Evolutionary conservation across 2,329 filamentous ascomycete species (phyloP).

Genomic region (Xylaria polymorpha): DNA sequence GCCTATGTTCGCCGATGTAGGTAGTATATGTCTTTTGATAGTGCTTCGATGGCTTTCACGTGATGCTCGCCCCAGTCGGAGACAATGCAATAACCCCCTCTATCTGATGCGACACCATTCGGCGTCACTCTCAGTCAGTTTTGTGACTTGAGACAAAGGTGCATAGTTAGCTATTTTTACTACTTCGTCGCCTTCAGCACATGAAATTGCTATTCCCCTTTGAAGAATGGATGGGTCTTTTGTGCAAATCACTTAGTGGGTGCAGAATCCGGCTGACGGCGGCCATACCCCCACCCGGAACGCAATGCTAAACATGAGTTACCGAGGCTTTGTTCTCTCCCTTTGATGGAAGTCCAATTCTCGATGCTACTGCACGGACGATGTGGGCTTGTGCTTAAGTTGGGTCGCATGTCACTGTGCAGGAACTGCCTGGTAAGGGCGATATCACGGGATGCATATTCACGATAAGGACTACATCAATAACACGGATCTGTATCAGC

Average conservation of each 20-base stretch:
- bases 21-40: not conserved
- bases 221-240: not conserved
- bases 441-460: not conserved
- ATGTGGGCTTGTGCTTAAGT: not conserved
- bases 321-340: not conserved
- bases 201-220: not conserved
- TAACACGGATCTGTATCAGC: not conserved
- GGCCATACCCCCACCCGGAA: not conserved
- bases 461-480: not conserved
- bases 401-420: not conserved
- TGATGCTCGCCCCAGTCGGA: not conserved
- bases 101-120: not conserved
- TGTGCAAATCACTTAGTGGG: slow-evolving; percentile 18
- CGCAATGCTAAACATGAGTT: not conserved
- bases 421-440: not conserved
- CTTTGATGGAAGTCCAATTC: not conserved
- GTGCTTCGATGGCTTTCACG: not conserved
- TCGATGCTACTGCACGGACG: not conserved
- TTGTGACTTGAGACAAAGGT: not conserved
- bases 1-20: not conserved
- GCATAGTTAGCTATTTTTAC: not conserved
- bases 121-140: not conserved
- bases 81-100: not conserved
- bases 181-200: not conserved
- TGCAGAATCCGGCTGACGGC: slow-evolving; percentile 6